phyloP scores from a whole-genome alignment of 2,329 filamentous ascomycete species.

The Pseudocercospora cruenta region DNA sequence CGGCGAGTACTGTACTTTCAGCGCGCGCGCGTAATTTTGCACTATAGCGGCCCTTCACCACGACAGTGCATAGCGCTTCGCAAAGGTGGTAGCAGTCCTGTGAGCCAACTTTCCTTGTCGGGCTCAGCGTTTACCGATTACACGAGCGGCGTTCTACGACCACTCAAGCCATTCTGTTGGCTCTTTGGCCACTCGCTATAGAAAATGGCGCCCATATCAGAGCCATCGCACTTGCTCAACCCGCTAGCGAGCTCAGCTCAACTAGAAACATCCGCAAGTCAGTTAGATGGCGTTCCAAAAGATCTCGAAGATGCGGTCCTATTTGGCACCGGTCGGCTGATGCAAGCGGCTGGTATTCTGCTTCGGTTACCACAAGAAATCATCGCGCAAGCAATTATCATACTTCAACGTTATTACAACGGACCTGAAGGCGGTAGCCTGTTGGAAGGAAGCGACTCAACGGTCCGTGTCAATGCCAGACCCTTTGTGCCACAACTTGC shows the following conservation, averaged over 20 bases:
- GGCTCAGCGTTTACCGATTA: background rate
- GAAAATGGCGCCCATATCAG: constrained; percentile 29
- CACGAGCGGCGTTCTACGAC: background rate
- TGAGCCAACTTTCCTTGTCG: background rate
- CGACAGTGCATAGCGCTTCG: background rate
- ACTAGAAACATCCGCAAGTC: constrained; percentile 62
- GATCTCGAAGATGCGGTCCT: constrained; percentile 74
- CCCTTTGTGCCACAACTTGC: background rate
- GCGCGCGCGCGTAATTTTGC: background rate
- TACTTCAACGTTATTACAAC: constrained; percentile 82
- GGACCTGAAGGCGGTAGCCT: constrained; percentile 56
- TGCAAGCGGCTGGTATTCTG: constrained; percentile 78
- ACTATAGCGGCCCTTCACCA: background rate
- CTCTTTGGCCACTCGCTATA: background rate
- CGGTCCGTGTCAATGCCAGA: constrained; percentile 44
- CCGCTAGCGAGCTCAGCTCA: constrained; percentile 73
- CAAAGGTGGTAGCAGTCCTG: background rate
- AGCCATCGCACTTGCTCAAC: constrained; percentile 62
- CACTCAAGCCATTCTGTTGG: background rate
- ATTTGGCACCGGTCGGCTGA: constrained; percentile 71
- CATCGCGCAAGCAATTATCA: constrained; percentile 80
- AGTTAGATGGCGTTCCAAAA: constrained; percentile 61
- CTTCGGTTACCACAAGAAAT: constrained; percentile 83
- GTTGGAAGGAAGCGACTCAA: constrained; percentile 51
- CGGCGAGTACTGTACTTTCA: background rate